A percentile compares a stretch with the other conserved stretches of the same genome.
These are phyloP conservation scores for Theileria equi DNA, from an alignment of 169 alveolate species.

Conservation along the genomic window DNA sequence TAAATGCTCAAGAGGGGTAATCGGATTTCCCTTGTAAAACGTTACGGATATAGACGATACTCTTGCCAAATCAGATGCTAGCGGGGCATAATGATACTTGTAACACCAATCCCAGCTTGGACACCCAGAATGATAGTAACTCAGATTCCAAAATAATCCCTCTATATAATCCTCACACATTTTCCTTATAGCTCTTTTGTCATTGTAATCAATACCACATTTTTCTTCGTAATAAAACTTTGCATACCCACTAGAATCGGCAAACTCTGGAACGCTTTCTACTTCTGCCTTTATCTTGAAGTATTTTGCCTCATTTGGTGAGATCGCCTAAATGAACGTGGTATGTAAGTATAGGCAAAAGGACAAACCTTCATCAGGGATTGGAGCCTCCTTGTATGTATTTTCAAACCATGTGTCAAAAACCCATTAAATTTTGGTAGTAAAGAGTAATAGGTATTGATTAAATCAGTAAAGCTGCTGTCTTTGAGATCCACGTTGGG, in stretches of 20 bases:
- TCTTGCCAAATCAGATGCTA: conserved; percentile 59
- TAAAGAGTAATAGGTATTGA: conserved; percentile 38
- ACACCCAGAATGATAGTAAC: conserved; percentile 54
- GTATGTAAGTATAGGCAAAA: neutral
- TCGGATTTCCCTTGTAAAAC: conserved; percentile 65
- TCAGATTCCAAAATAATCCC: conserved; percentile 60
- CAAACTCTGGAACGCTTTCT: conserved; percentile 38
- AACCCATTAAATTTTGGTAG: conserved; percentile 48
- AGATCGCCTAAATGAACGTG: conserved; percentile 10
- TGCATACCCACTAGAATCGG: conserved; percentile 38
- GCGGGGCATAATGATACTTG: conserved; percentile 62
- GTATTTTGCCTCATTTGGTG: conserved; percentile 22
- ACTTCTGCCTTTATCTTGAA: conserved; percentile 32
- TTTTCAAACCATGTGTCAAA: conserved; percentile 39
- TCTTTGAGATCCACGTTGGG: conserved; percentile 57
- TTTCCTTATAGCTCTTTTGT: conserved; percentile 24
- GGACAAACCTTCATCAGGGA: conserved; percentile 24
- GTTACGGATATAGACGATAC: conserved; percentile 31
- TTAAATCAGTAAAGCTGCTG: conserved; percentile 42
- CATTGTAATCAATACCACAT: conserved; percentile 46
- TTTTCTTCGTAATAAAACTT: conserved; percentile 43
- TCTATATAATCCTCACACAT: conserved; percentile 53
- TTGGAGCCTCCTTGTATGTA: conserved; percentile 45
- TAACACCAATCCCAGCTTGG: conserved; percentile 68
- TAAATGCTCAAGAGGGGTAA: conserved; percentile 60